These are phyloP conservation scores for Penicillium decumbens DNA, from an alignment of 2,329 filamentous ascomycete genomes.

Conservation along the genomic window DNA sequence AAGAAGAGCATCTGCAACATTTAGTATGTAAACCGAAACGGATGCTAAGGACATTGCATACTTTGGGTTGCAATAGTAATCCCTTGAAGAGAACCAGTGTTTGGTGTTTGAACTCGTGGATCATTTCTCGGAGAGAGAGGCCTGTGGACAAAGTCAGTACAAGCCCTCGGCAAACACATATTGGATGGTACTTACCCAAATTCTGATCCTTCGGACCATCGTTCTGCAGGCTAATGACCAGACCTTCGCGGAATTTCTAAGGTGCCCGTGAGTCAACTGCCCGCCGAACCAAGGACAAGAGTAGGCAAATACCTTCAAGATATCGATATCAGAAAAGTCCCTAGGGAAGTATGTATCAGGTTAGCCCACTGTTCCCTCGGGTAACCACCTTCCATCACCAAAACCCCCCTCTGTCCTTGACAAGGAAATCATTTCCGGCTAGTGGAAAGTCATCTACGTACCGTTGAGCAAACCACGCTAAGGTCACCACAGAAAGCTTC, in stretches of 20 bases:
- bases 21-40: conserved; percentile 11
- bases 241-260: conserved; percentile 80
- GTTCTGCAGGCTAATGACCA: conserved; percentile 56
- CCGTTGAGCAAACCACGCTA: conserved; percentile 92
- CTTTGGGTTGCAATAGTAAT: conserved; percentile 89
- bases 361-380: conserved; percentile 2
- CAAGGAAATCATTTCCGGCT: not conserved
- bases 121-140: conserved; percentile 77
- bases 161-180: not conserved
- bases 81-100: conserved; percentile 92
- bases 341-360: conserved; percentile 30
- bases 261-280: conserved; percentile 18
- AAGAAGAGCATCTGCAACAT: conserved; percentile 86
- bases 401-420: not conserved
- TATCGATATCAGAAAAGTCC: conserved; percentile 88
- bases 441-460: conserved; percentile 31
- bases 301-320: conserved; percentile 56
- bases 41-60: conserved; percentile 35
- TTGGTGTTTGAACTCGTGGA: conserved; percentile 92
- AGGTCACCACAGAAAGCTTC: conserved; percentile 82
- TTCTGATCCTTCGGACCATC: conserved; percentile 78
- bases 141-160: conserved; percentile 38
- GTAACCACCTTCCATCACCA: not conserved
- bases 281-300: not conserved
- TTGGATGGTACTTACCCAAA: conserved; percentile 58